Evolutionary conservation across 495 filamentous ascomycete species (phyloP).

Genomic region (Hypoxylon subgilvum): DNA sequence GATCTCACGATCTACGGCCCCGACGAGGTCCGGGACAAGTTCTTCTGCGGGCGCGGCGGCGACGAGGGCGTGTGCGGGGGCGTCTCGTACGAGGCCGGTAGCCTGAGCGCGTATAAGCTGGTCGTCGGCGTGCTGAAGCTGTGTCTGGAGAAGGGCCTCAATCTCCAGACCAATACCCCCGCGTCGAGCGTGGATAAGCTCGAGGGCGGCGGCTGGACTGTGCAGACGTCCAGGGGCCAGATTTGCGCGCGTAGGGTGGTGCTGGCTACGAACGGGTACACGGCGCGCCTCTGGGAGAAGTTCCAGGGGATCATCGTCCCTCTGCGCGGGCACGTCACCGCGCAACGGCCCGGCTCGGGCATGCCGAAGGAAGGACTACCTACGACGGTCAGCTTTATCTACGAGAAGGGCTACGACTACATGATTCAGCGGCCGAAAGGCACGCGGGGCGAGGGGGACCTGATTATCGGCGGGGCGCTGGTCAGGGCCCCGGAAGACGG

Average conservation of each 20-base stretch:
- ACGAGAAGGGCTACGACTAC: constrained; percentile 66
- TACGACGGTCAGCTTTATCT: constrained; percentile 68
- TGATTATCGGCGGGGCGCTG: constrained; percentile 74
- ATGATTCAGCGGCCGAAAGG: constrained; percentile 65
- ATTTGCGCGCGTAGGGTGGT: constrained; percentile 63
- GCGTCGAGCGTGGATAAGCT: constrained; percentile 49
- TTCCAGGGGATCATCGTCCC: constrained; percentile 70
- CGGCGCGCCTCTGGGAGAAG: constrained; percentile 60
- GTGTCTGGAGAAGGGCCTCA: constrained; percentile 59
- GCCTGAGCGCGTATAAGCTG: constrained; percentile 70
- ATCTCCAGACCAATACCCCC: constrained; percentile 68
- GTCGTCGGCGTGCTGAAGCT: constrained; percentile 63
- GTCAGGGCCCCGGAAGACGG: constrained; percentile 54
- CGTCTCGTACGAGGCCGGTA: constrained; percentile 65
- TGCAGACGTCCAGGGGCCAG: constrained; percentile 61
- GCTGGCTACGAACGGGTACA: constrained; percentile 77
- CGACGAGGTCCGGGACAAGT: constrained; percentile 55
- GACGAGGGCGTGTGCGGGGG: constrained; percentile 56
- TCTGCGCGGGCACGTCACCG: constrained; percentile 69
- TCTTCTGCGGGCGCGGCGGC: constrained; percentile 48
- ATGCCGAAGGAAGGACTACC: constrained; percentile 53
- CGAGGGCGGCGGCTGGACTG: constrained; percentile 45
- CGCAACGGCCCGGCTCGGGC: constrained; percentile 59
- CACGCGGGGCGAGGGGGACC: constrained; percentile 57
- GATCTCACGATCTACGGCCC: constrained; percentile 43